Evolutionary conservation across 345 rosid genomes (phyloP).

Genomic region (Dipteronia dyeriana): DNA sequence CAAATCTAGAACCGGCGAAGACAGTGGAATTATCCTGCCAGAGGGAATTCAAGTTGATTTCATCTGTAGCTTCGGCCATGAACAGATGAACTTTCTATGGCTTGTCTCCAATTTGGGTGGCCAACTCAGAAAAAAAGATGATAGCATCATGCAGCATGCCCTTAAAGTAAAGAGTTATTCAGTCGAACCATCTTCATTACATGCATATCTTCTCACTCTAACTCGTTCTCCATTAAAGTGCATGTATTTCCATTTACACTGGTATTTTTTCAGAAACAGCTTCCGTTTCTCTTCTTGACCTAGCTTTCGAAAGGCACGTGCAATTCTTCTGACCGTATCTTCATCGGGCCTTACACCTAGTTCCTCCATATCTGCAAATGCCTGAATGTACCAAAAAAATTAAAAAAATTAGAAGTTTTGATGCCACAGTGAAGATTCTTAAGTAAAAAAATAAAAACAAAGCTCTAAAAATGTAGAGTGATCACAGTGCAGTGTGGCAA

Average conservation of each 20-base stretch:
- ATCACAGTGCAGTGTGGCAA: neutral
- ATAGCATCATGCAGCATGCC: neutral
- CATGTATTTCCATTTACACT: conserved; percentile 64
- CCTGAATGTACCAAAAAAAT: conserved; percentile 38
- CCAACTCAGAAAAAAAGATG: neutral
- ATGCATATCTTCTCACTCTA: conserved; percentile 55
- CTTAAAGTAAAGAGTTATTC: neutral
- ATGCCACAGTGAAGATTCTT: neutral
- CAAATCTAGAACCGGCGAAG: neutral
- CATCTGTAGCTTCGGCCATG: neutral
- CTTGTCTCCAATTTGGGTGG: too few relatives aligned
- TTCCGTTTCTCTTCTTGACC: conserved; percentile 64
- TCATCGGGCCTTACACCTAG: conserved; percentile 79
- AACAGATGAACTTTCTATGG: neutral
- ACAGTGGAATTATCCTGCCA: neutral
- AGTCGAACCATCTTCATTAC: conserved; percentile 31
- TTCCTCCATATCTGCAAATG: conserved; percentile 95
- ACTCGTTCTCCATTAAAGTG: conserved; percentile 85
- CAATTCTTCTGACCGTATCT: conserved; percentile 66
- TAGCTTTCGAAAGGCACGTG: conserved; percentile 52
- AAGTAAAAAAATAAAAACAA: neutral
- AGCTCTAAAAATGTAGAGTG: neutral
- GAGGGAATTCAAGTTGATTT: neutral
- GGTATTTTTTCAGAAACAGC: conserved; percentile 60
- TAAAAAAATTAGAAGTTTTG: neutral